Evolutionary conservation across 352 stramenopile species (phyloP), one percentile per base, ranked within the genome.

Genomic region (Bremia lactucae): DNA sequence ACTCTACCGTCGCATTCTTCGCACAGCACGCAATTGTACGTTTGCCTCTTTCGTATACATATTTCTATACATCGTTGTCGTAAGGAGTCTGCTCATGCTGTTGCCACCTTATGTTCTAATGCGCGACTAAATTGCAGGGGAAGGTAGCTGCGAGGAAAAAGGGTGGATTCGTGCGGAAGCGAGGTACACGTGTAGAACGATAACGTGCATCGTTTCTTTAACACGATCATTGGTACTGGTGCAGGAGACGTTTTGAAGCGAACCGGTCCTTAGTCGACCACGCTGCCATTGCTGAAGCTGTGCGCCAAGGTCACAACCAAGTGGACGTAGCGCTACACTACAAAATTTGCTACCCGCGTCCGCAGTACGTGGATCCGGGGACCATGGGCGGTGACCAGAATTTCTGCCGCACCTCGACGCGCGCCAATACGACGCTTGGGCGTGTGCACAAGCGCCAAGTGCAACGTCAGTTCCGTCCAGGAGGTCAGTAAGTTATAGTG

Each of bases 241-340:
- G 34, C 21, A 83, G 72, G 47, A 58, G 47, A 36, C 49, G 57
- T 31, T 87, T 88, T 50, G 75, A 89, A 45, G 76, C 81, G 50
- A 68, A 83, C 23, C 70, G 72, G 13, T 25, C 14, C 15, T 26
- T 87, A 16, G 36, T 22, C 0, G 49, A 69, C 36, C 21, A 59
- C 6, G 23, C 33, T 8, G 33, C 55, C 9, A 63, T 87, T 37
- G 51, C 69, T 8, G 65, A 84, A 40, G 62, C 73, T 7, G 52
- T 91, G 7, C 56, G 71, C 8, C 59, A 72, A 22, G 68, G 55
- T 6, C 66, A 87, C 40, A 71, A 83, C 36, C 69, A 88, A 31
- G 66, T 92, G 37, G 79, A 92, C 41, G 46, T 89, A 16, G 79
- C 76, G 19, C 39, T 92, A 29, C 76, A 89, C 57, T 88, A 89